Evolutionary conservation across 1,139 yeast species (phyloP).

Genomic region (Taphrina confusa): DNA sequence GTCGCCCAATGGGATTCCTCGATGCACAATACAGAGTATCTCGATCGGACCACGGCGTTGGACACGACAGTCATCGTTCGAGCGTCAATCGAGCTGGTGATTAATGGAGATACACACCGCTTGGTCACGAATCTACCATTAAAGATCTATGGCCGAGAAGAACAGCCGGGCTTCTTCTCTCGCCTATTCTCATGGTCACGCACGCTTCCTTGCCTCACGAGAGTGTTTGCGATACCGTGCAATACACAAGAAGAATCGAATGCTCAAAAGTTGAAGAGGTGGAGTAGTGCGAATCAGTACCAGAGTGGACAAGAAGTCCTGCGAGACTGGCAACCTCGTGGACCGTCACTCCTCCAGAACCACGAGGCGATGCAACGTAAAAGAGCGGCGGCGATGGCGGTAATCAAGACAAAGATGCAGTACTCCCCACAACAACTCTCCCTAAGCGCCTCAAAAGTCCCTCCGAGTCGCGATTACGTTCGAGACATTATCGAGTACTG

Average conservation of each 20-base stretch:
- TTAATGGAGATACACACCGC: neutral
- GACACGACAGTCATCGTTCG: neutral
- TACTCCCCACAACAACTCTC: neutral
- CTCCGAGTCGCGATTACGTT: slow-evolving; percentile 1
- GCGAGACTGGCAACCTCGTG: slow-evolving; percentile 39
- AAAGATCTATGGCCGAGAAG: slow-evolving; percentile 8
- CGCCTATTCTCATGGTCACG: slow-evolving; percentile 24
- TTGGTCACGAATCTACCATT: neutral
- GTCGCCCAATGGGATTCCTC: slow-evolving; percentile 40
- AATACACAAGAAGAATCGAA: neutral
- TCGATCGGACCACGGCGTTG: slow-evolving; percentile 35
- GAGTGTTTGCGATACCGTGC: neutral
- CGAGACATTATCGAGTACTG: slow-evolving; percentile 10
- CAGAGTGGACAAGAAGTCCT: slow-evolving; percentile 38
- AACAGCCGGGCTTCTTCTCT: slow-evolving; percentile 6
- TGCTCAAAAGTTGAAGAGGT: neutral
- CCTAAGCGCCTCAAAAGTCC: neutral
- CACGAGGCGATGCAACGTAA: neutral
- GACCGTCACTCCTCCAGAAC: slow-evolving; percentile 36
- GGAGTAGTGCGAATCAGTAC: slow-evolving; percentile 28
- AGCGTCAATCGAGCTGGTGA: neutral
- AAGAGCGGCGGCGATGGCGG: neutral
- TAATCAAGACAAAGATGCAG: neutral
- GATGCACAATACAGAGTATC: slow-evolving; percentile 40
- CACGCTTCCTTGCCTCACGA: neutral